Evolutionary conservation across 495 filamentous ascomycete species (phyloP), one percentile per base, ranked within the genome.

Genomic region (Hyaloscypha finlandica): DNA sequence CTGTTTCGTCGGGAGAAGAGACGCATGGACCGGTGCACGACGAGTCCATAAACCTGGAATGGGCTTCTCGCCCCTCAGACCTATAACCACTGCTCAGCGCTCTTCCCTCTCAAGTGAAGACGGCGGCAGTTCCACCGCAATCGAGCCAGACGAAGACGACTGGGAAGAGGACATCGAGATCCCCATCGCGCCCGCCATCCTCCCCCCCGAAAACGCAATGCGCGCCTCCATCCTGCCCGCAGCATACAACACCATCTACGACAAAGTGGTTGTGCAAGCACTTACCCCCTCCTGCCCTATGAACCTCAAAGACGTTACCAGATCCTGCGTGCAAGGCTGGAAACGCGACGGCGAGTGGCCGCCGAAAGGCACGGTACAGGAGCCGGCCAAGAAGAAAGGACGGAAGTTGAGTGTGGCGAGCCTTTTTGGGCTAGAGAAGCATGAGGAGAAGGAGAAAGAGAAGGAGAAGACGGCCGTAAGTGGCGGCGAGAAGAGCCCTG

Each of bases 281-380:
- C 83, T 92, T 66, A 89, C 91, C 1, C 94, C 95, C 0, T 87
- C 87, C 1, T 87, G 96, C 11, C 95, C 95, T 19, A 89, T 99
- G 66, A 97, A 97, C 71, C 85, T 99, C 6, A 76, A 81, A 39
- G 90, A 96, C 72, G 84, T 97, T 73, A 87, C 89, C 29, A 83
- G 87, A n/a, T 85, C 91, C 33, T 89, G 94, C 71, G 93, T 98
- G 3, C 84, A 89, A 51, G 95, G 95, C 37, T 98, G 95, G 95
- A 94, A 96, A 76, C 84, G 90, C 53, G 93, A 96, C 73, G 95
- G 93, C 22, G 90, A 96, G 74, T 99, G 95, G 95, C 95, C 95
- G 2, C 92, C 94, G 22, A 90, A 89, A 70, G 58, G 77, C 0
- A 74, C 72, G 4, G 76, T 76, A 32, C 71, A 77, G 0, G 76